phyloP scores from a whole-genome alignment of 495 filamentous ascomycete genomes.

The Penicillium canariense region DNA sequence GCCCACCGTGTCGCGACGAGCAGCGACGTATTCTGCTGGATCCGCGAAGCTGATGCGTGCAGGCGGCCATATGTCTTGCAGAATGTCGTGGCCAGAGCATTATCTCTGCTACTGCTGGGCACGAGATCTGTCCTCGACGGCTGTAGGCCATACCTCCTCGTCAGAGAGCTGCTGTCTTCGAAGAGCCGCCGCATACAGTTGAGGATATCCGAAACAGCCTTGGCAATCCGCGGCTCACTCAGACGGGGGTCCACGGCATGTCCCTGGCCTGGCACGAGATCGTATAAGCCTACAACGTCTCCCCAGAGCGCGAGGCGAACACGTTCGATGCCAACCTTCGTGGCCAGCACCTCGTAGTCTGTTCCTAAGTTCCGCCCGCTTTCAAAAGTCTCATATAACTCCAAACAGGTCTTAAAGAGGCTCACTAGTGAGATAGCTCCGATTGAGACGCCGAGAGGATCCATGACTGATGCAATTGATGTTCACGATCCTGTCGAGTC shows the following conservation, averaged over 20 bases:
- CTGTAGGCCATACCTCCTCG: neutral
- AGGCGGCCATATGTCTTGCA: neutral
- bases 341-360: constrained; percentile 3
- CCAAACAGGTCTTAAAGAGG: neutral
- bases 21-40: neutral
- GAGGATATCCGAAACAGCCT: constrained; percentile 2
- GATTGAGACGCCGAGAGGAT: neutral
- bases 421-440: neutral
- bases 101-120: neutral
- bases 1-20: neutral
- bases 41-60: neutral
- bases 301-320: constrained; percentile 1
- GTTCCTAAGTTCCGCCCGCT: neutral
- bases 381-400: neutral
- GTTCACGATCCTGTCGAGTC: neutral
- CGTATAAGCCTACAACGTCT: neutral
- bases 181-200: constrained; percentile 1
- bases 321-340: constrained; percentile 7
- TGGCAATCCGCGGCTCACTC: neutral
- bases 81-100: neutral
- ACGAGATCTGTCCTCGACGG: neutral
- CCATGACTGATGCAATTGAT: neutral
- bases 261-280: neutral
- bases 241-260: neutral
- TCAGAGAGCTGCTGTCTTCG: constrained; percentile 2